Base-by-base conservation (phyloP, 2,329 filamentous ascomycete species). In the Scedosporium apiospermum region DNA sequence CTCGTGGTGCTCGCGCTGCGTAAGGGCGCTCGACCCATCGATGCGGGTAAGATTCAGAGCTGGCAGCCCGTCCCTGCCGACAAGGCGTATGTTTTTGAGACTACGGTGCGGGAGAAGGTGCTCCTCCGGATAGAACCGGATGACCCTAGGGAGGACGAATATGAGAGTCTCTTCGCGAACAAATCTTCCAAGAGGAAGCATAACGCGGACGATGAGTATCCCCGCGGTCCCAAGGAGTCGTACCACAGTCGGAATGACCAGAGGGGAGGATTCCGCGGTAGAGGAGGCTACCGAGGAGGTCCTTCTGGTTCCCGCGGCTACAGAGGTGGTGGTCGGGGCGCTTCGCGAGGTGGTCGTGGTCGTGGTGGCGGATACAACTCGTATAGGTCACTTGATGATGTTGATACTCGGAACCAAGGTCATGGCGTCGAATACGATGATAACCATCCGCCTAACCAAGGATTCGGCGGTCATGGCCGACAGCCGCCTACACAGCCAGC, bases 31-130 rank as follows among this genome's bases (percentile, higher is more conserved):
- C 86, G 88, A 46, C 90, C 91, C 0, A 84, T 88, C 62, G 93
- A 97, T 69, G 93, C 91, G 16, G 83, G 82, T 62, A 88, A 87
- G 69, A 97, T 98, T 64, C 84, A 87, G 62, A 87, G 89, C 66
- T 98, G 93, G 95, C 84, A 90, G 65, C 86, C 90, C 4, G 81
- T 96, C 3, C 76, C 88, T 0, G 78, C 83, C 4, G 87, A 91
- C 6, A 85, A 89, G 69, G 81, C 86, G 0, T 86, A 93, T 69
- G 81, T 86, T 5, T 92, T 98, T 69, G 90, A 96, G 65, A 92
- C 89, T 0, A 86, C 85, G 0, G 90, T 98, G 1, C 89, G 89
- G 18, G 93, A 98, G 75, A 96, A 96, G 76, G 85, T 91, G 16
- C 80, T 95, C 66, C 76, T 98, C 60, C 84, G 89, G 1, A 87